Evolutionary conservation across 345 rosid genomes (phyloP).

Genomic region (Atalantia buxifolia): DNA sequence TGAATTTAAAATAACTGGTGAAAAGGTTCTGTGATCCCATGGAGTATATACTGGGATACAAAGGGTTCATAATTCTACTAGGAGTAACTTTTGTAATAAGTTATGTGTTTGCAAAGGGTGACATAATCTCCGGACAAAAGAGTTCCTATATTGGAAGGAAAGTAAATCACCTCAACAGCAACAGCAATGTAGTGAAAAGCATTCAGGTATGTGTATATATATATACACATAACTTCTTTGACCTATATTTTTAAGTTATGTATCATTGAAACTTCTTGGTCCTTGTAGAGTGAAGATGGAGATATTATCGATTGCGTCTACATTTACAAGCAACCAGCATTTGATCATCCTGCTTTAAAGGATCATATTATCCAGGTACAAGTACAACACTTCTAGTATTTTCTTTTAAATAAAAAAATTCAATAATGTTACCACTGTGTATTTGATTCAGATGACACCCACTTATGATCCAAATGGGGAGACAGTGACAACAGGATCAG

Average conservation of each 20-base stretch:
- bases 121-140: not conserved
- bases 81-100: not conserved
- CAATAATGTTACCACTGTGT: not conserved
- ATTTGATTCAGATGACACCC: conserved; percentile 35
- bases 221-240: too few relatives aligned
- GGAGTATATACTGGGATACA: not conserved
- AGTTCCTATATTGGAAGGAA: not conserved
- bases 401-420: not conserved
- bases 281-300: conserved; percentile 21
- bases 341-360: conserved; percentile 27
- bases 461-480: conserved; percentile 20
- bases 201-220: conserved; percentile 31
- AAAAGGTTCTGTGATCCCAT: not conserved
- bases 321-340: conserved; percentile 28
- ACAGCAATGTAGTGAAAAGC: conserved; percentile 26
- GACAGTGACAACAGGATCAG: not conserved
- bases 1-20: not conserved
- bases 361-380: conserved; percentile 27
- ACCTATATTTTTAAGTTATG: too few relatives aligned
- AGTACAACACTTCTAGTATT: too few relatives aligned
- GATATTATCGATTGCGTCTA: conserved; percentile 32
- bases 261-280: too few relatives aligned
- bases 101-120: not conserved
- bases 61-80: not conserved
- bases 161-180: not conserved